A percentile compares a stretch with the other conserved stretches of the same genome.
Conservation (phyloP, 441 rosid genomes). For the Pelargonium australe region DNA sequence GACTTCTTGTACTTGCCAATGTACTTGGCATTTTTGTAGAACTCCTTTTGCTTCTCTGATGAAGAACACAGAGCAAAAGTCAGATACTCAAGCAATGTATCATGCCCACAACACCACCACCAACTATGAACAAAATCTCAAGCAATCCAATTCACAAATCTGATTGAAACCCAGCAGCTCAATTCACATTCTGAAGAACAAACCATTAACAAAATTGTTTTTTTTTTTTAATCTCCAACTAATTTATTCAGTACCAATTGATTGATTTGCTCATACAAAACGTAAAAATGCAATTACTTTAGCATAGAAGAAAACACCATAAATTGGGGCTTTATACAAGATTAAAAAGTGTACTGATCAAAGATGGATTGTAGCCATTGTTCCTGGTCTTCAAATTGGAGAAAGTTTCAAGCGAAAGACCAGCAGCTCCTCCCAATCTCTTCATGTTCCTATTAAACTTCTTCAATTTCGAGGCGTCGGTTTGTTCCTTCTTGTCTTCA, state of each 20-base stretch:
- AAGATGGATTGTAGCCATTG: conserved; percentile 55
- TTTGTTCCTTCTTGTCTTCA: conserved; percentile 18
- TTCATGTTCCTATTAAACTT: conserved; percentile 54
- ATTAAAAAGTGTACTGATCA: conserved; percentile 40
- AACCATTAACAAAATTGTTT: not conserved
- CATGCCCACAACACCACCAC: not conserved
- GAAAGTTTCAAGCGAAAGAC: conserved; percentile 80
- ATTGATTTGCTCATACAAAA: not conserved
- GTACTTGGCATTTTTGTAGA: conserved; percentile 76
- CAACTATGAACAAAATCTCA: not conserved
- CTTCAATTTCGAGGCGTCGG: conserved; percentile 29
- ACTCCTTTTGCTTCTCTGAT: conserved; percentile 69
- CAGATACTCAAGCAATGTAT: not conserved
- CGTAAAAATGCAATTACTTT: not conserved
- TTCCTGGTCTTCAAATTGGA: conserved; percentile 57
- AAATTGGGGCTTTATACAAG: not conserved
- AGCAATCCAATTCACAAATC: not conserved
- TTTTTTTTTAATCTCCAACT: not conserved
- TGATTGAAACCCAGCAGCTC: not conserved
- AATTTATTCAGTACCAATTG: not conserved
- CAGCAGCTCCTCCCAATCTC: conserved; percentile 64
- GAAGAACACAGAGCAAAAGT: conserved; percentile 11
- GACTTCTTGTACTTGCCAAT: conserved; percentile 70
- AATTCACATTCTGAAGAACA: not conserved
- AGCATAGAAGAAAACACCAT: not conserved